Evolutionary conservation across 345 rosid genomes (phyloP).

Genomic region (Anastatica hierochuntica): DNA sequence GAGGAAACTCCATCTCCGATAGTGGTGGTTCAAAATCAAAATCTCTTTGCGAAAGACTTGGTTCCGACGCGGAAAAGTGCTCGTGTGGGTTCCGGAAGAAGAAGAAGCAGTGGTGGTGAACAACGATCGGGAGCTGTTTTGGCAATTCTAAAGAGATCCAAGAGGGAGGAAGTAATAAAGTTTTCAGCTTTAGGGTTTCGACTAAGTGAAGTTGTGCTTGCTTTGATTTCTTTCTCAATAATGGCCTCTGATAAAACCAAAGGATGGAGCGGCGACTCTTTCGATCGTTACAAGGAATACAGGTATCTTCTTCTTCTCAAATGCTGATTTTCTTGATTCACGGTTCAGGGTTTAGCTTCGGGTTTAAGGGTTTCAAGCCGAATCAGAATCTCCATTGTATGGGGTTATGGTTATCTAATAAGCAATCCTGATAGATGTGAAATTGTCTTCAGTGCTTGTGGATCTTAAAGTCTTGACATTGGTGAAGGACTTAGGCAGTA

Average conservation of each 20-base stretch:
- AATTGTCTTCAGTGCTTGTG: too few relatives aligned
- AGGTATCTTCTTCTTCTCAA: constrained; percentile 28
- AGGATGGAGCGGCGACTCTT: constrained; percentile 99
- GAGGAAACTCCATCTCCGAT: constrained; percentile 24
- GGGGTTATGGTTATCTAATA: too few relatives aligned
- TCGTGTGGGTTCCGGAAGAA: constrained; percentile 35
- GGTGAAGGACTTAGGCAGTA: too few relatives aligned
- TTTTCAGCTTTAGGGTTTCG: constrained; percentile 60
- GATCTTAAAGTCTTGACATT: too few relatives aligned
- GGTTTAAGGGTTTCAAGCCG: not conserved
- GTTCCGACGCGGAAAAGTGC: constrained; percentile 25
- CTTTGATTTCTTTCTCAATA: constrained; percentile 82
- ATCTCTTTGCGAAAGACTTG: constrained; percentile 15
- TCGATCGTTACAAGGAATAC: constrained; percentile 82
- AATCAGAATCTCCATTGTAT: too few relatives aligned
- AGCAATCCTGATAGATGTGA: too few relatives aligned
- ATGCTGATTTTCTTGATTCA: not conserved
- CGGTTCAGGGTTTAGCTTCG: constrained; percentile 1
- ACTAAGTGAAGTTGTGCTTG: constrained; percentile 49
- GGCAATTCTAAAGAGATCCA: constrained; percentile 22
- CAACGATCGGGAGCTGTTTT: constrained; percentile 24
- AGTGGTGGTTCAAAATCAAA: constrained; percentile 21
- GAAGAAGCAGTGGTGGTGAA: too few relatives aligned
- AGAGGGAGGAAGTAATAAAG: constrained; percentile 25
- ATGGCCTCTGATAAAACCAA: constrained; percentile 95